These are phyloP conservation scores for Calonectria honghensis DNA, from an alignment of 2,329 filamentous ascomycete species.

Conservation along the genomic window DNA sequence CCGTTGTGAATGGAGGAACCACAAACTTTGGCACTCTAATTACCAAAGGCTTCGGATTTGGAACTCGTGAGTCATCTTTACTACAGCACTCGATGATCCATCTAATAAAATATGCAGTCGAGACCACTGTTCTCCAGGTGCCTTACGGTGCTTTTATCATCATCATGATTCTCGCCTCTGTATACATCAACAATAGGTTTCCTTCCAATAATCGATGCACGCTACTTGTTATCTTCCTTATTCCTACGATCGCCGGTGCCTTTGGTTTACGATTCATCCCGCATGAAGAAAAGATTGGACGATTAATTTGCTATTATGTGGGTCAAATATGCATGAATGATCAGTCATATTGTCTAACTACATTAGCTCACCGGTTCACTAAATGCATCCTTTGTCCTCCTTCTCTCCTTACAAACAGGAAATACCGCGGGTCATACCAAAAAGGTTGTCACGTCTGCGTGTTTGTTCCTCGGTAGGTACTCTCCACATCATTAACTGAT, in stretches of 20 bases:
- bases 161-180: neutral
- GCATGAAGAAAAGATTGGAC: neutral
- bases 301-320: constrained; percentile 7
- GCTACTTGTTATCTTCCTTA: neutral
- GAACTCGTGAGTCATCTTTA: neutral
- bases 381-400: neutral
- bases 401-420: neutral
- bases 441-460: neutral
- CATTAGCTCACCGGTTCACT: neutral
- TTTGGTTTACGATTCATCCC: constrained; percentile 10
- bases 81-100: fast-evolving
- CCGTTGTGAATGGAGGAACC: constrained; percentile 2
- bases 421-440: constrained; percentile 22
- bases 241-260: neutral
- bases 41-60: constrained; percentile 9
- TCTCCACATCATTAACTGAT: too few species aligned
- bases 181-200: neutral
- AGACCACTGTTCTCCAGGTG: constrained; percentile 7
- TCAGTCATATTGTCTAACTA: neutral
- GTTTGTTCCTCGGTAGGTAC: constrained; percentile 3
- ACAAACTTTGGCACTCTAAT: constrained; percentile 13
- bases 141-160: neutral
- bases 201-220: constrained; percentile 16
- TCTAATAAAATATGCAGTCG: neutral
- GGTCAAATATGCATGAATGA: neutral